Conservation (phyloP, 495 filamentous ascomycete genomes). For the Penicillium desertorum region DNA sequence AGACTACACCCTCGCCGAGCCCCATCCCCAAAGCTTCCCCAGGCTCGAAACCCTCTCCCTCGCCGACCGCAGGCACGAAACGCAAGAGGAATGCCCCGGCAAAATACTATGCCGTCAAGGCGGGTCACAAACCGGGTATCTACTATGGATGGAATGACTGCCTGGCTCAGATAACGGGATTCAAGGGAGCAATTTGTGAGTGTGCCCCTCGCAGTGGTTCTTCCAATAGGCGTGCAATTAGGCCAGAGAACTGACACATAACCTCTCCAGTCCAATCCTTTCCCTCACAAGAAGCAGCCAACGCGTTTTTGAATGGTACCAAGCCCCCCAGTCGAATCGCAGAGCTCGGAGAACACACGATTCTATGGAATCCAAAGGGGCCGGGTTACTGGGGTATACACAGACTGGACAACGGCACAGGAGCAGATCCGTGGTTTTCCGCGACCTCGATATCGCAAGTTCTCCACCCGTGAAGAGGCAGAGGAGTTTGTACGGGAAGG, state of each 20-base stretch:
- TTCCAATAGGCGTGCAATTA: background rate
- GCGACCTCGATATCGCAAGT: conserved; percentile 78
- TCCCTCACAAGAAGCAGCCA: conserved; percentile 69
- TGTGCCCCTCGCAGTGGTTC: conserved; percentile 17
- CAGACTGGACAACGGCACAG: conserved; percentile 76
- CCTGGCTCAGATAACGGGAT: conserved; percentile 78
- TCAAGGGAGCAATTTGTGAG: conserved; percentile 78
- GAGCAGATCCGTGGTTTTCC: conserved; percentile 75
- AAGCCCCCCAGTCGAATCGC: conserved; percentile 34
- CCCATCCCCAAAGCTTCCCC: conserved; percentile 36
- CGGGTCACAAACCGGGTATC: conserved; percentile 77
- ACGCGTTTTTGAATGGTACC: conserved; percentile 68
- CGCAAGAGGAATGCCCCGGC: conserved; percentile 58
- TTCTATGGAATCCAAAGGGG: conserved; percentile 90
- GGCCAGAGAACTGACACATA: conserved; percentile 17
- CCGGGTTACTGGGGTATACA: conserved; percentile 81
- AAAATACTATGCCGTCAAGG: conserved; percentile 87
- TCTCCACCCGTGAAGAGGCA: conserved; percentile 74
- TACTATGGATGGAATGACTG: conserved; percentile 84
- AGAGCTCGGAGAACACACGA: conserved; percentile 33
- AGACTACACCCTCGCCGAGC: conserved; percentile 42
- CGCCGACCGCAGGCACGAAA: conserved; percentile 56
- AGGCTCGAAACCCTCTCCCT: conserved; percentile 28
- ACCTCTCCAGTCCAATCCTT: conserved; percentile 74
- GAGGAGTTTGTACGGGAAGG: conserved; percentile 65